Conservation (phyloP, 164 flowering plant species). For the Vitis labrusca region DNA sequence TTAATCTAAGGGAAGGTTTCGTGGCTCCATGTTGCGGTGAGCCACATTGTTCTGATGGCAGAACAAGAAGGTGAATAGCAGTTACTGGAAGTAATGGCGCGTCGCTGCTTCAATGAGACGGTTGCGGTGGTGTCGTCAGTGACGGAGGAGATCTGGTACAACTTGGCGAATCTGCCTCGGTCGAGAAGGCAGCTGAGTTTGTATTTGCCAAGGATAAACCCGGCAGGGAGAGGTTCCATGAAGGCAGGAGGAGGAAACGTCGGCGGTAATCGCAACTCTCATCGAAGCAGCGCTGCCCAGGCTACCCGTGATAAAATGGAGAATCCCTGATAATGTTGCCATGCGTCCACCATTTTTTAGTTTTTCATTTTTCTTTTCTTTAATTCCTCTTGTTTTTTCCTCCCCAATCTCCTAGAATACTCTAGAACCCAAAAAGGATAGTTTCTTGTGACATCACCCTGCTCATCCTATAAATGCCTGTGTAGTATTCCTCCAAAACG, state of each 20-base stretch:
- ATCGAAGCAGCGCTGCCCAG: neutral
- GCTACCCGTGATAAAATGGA: neutral
- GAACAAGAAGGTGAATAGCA: slow-evolving; percentile 57
- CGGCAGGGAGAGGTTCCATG: too few species aligned
- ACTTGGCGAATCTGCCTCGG: slow-evolving; percentile 74
- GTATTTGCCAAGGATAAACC: too few species aligned
- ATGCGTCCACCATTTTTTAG: too few species aligned
- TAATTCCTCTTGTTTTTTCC: too few species aligned
- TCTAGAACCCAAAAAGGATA: too few species aligned
- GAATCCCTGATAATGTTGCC: too few species aligned
- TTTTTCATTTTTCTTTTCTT: too few species aligned
- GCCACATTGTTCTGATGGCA: slow-evolving; percentile 68
- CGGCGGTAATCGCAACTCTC: slow-evolving; percentile 2
- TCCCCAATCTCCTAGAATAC: too few species aligned
- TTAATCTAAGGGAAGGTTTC: slow-evolving; percentile 61
- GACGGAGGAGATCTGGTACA: slow-evolving; percentile 43
- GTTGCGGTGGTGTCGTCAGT: slow-evolving; percentile 27
- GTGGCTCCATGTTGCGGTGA: slow-evolving; percentile 80
- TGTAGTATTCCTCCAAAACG: too few species aligned
- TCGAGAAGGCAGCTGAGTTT: slow-evolving; percentile 34
- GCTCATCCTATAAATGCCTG: too few species aligned
- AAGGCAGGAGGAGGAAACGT: neutral
- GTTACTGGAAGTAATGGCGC: slow-evolving; percentile 57
- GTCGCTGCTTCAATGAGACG: slow-evolving; percentile 45
- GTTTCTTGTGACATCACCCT: too few species aligned